Percentiles rank a stretch among this genome's conserved stretches.
Conservation (phyloP, 345 rosid genomes). For the Odontarrhena argentea region DNA sequence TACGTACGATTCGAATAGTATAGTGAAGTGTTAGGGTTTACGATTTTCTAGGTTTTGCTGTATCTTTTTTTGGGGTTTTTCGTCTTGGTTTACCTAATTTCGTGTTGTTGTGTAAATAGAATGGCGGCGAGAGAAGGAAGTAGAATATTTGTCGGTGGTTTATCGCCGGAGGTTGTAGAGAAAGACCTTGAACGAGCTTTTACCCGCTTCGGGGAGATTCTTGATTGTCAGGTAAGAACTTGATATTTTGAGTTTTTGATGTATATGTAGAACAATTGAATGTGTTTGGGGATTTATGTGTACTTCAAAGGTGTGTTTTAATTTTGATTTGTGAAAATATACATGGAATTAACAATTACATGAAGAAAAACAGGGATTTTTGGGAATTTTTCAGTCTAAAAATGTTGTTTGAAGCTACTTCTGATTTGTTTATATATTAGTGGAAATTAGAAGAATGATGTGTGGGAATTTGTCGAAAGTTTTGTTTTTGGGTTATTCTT, state of each 20-base stretch:
- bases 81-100: constrained; percentile 1
- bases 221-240: constrained; percentile 75
- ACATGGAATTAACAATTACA: background rate
- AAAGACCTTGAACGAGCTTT: constrained; percentile 85
- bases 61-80: background rate
- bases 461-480: background rate
- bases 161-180: constrained; percentile 79
- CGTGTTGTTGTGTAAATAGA: constrained; percentile 24
- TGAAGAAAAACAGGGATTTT: background rate
- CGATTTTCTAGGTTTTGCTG: constrained; percentile 11
- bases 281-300: background rate
- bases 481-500: background rate
- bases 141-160: constrained; percentile 89
- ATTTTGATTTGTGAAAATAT: background rate
- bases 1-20: constrained; percentile 17
- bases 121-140: constrained; percentile 84
- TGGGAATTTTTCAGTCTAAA: background rate
- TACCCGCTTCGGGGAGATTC: constrained; percentile 79
- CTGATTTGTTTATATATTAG: too few relatives aligned
- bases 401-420: too few relatives aligned
- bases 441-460: background rate
- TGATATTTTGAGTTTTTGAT: background rate
- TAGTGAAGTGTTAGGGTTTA: background rate
- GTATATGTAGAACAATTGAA: background rate
- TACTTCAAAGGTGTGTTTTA: background rate